Evolutionary conservation across 192 early-diverging fungal genomes (phyloP).

Genomic region (Gamsiella multidivaricata): DNA sequence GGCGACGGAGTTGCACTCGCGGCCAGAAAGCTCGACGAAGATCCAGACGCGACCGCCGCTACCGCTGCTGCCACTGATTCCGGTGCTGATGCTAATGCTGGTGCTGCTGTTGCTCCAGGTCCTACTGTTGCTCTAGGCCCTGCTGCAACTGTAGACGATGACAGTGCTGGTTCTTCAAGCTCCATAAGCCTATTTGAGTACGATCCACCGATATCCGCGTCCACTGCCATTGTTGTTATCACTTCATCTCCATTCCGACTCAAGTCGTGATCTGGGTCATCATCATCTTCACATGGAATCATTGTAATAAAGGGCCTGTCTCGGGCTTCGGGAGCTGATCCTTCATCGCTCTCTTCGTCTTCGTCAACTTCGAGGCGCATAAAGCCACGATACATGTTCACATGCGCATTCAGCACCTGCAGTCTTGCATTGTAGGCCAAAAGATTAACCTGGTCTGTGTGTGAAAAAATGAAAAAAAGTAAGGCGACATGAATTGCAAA

Average conservation of each 20-base stretch:
- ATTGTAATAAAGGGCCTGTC: conserved; percentile 26
- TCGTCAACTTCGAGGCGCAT: conserved; percentile 53
- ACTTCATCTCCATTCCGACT: conserved; percentile 8
- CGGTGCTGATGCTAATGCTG: not conserved
- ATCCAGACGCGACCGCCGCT: conserved; percentile 1
- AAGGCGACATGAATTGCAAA: not conserved
- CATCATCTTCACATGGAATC: conserved; percentile 29
- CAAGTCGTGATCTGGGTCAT: not conserved
- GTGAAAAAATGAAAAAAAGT: not conserved
- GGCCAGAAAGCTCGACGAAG: not conserved
- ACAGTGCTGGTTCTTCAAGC: too few species aligned
- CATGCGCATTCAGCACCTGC: conserved; percentile 24
- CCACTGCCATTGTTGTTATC: not conserved
- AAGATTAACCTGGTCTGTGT: conserved; percentile 39
- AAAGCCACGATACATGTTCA: conserved; percentile 53
- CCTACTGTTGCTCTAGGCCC: not conserved
- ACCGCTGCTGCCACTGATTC: not conserved
- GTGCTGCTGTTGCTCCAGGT: not conserved
- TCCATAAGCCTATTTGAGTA: too few species aligned
- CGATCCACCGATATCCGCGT: too few species aligned
- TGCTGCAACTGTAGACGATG: not conserved
- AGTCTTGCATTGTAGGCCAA: conserved; percentile 46
- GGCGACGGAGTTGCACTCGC: too few species aligned
- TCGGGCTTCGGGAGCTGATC: not conserved
- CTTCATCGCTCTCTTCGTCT: conserved; percentile 19